A percentile compares a stretch with the other conserved stretches of the same genome.
Evolutionary conservation across 306 rosid genomes (phyloP).

Genomic region (Gleditsia sinensis): DNA sequence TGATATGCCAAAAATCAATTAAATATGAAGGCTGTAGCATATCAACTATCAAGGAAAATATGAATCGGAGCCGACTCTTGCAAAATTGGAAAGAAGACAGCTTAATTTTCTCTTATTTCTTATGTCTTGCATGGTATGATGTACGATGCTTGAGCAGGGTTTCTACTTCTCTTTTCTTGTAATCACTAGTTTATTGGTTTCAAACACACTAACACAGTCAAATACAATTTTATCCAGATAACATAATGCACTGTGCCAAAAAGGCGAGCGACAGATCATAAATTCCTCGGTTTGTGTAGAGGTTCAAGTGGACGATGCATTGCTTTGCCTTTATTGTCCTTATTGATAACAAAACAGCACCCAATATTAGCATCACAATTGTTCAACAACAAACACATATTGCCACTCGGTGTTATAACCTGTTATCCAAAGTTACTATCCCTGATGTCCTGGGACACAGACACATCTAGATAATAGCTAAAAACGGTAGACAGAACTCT

Average conservation of each 20-base stretch:
- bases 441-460: background rate
- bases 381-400: background rate
- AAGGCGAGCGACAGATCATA: slow-evolving; percentile 14
- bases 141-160: background rate
- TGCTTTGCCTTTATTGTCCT: slow-evolving; percentile 45
- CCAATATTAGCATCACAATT: slow-evolving; percentile 40
- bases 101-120: slow-evolving; percentile 1
- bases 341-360: slow-evolving; percentile 38
- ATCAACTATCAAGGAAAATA: too few species aligned
- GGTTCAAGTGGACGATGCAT: slow-evolving; percentile 41
- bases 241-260: background rate
- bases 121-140: background rate
- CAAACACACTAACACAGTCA: background rate
- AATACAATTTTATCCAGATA: background rate
- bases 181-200: background rate
- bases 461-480: background rate
- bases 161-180: background rate
- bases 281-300: slow-evolving; percentile 25
- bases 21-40: too few species aligned
- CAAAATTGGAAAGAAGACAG: background rate
- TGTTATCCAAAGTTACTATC: background rate
- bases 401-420: background rate
- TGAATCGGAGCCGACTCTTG: background rate
- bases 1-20: background rate
- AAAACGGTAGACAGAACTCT: background rate